Evolutionary conservation across 2,329 filamentous ascomycete genomes (phyloP).

Genomic region (Hypoxylon sp.): DNA sequence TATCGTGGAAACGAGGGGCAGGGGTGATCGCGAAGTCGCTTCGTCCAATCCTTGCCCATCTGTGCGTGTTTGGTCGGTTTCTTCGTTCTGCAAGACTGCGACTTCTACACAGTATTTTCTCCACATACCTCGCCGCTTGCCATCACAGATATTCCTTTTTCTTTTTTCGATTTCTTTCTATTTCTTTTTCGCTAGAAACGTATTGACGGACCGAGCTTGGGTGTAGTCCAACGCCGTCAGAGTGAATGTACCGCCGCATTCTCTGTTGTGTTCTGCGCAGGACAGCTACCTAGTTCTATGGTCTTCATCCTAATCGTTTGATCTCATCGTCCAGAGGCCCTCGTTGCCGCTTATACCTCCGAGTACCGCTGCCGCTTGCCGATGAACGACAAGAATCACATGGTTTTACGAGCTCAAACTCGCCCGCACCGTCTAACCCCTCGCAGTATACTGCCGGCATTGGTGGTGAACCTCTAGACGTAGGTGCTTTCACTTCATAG

Average conservation of each 20-base stretch:
- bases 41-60: conserved; percentile 37
- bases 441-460: conserved; percentile 36
- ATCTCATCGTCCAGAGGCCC: conserved; percentile 16
- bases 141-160: conserved; percentile 39
- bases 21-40: conserved; percentile 40
- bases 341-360: conserved; percentile 21
- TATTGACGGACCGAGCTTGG: conserved; percentile 32
- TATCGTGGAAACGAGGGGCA: conserved; percentile 41
- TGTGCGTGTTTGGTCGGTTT: conserved; percentile 33
- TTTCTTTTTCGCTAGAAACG: conserved; percentile 25
- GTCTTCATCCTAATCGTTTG: conserved; percentile 29
- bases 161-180: conserved; percentile 16
- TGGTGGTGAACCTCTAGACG: conserved; percentile 27
- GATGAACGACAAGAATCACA: conserved; percentile 34
- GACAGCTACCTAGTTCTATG: conserved; percentile 3
- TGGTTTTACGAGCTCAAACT: conserved; percentile 33
- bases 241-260: conserved; percentile 18
- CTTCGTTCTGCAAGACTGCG: conserved; percentile 28
- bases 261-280: conserved; percentile 20
- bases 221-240: conserved; percentile 27
- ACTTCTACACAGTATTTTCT: conserved; percentile 39
- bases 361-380: conserved; percentile 38
- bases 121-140: conserved; percentile 32
- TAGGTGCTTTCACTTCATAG: conserved; percentile 25
- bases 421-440: conserved; percentile 35